phyloP scores from a whole-genome alignment of 2,329 filamentous ascomycete species.

The Chrysoporthe cubensis region DNA sequence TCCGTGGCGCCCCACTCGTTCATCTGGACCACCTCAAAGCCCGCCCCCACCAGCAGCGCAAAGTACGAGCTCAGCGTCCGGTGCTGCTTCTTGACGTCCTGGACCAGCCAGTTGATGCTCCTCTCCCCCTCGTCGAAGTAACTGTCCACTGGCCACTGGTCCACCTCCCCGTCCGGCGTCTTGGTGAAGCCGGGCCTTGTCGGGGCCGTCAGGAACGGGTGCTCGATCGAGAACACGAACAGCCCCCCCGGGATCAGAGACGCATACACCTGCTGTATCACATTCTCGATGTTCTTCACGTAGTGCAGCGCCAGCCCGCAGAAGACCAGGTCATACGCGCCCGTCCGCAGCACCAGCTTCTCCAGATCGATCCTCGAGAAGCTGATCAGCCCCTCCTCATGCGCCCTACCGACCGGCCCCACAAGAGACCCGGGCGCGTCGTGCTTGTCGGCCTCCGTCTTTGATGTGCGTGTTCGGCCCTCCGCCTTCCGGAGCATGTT shows the following conservation, averaged over 20 bases:
- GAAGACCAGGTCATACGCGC: constrained; percentile 43
- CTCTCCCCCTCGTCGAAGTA: constrained; percentile 48
- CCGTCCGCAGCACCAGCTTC: constrained; percentile 33
- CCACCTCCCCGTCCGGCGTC: constrained; percentile 32
- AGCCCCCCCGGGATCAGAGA: constrained; percentile 40
- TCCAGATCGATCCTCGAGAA: constrained; percentile 43
- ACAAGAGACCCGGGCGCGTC: constrained; percentile 5
- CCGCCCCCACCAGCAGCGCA: constrained; percentile 40
- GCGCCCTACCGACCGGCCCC: not conserved
- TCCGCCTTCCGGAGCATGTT: constrained; percentile 48
- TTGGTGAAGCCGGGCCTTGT: constrained; percentile 36
- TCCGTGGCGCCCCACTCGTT: constrained; percentile 41
- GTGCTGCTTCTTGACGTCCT: constrained; percentile 51
- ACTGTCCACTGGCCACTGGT: constrained; percentile 46
- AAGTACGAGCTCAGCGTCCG: constrained; percentile 48
- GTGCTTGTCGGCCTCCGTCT: constrained; percentile 19
- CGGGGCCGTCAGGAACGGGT: constrained; percentile 51
- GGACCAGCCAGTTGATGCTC: constrained; percentile 46
- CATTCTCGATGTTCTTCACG: constrained; percentile 38
- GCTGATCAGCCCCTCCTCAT: constrained; percentile 31
- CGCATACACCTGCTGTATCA: constrained; percentile 39
- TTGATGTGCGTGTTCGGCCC: constrained; percentile 32
- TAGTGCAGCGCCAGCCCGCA: constrained; percentile 49
- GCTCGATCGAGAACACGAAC: constrained; percentile 52
- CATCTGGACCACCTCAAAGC: constrained; percentile 44